Conservation (phyloP, 768 basidiomycete species). For the Termitomyces sp. region DNA sequence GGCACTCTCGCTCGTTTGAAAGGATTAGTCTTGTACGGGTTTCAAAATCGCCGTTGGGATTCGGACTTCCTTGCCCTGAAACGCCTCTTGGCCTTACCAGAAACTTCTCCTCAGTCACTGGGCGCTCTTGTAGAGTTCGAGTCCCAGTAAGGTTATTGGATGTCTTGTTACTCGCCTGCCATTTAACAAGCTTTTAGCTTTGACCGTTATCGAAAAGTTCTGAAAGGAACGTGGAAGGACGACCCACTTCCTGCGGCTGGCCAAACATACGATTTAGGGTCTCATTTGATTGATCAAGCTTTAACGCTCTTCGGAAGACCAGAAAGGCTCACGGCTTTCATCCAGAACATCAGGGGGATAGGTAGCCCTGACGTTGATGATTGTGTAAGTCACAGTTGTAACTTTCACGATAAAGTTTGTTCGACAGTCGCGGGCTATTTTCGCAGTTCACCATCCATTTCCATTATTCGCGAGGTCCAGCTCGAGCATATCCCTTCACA, state of each 20-base stretch:
- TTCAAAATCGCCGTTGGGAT: constrained; percentile 76
- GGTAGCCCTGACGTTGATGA: constrained; percentile 66
- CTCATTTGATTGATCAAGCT: constrained; percentile 78
- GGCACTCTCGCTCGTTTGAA: constrained; percentile 53
- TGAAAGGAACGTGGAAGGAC: constrained; percentile 82
- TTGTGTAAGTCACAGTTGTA: constrained; percentile 33
- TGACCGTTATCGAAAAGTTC: constrained; percentile 63
- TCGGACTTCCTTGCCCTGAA: constrained; percentile 69
- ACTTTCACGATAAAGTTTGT: not conserved
- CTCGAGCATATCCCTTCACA: constrained; percentile 49
- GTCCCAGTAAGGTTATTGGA: constrained; percentile 49
- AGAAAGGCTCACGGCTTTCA: constrained; percentile 57
- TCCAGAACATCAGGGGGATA: constrained; percentile 64
- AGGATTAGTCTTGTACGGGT: constrained; percentile 60
- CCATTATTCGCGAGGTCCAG: constrained; percentile 38
- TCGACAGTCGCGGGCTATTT: not conserved
- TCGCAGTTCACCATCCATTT: constrained; percentile 48
- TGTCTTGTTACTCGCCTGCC: not conserved
- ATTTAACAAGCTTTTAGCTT: constrained; percentile 36
- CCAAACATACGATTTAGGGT: constrained; percentile 70
- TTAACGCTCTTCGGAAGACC: constrained; percentile 76
- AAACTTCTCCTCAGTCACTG: constrained; percentile 45
- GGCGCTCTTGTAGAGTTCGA: constrained; percentile 69
- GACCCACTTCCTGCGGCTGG: constrained; percentile 55
- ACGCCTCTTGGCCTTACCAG: constrained; percentile 49